These are phyloP conservation scores for Nakaseomyces delphensis DNA, from an alignment of 1,139 yeast genomes.

Conservation along the genomic window DNA sequence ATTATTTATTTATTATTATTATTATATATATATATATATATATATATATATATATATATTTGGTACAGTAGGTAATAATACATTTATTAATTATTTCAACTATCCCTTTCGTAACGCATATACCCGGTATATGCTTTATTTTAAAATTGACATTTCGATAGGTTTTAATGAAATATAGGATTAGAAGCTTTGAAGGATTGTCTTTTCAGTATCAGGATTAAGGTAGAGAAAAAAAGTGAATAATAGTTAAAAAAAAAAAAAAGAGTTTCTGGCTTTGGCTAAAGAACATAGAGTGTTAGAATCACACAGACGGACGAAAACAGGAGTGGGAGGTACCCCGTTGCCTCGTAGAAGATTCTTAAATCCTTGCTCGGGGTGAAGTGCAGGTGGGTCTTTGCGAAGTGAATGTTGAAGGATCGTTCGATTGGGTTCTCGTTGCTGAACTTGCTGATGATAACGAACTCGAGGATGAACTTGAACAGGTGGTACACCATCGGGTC, in stretches of 20 bases:
- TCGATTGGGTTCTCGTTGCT: conserved; percentile 8
- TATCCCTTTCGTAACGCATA: no score
- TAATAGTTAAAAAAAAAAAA: not conserved
- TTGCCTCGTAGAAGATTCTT: conserved; percentile 10
- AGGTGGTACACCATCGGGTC: conserved; percentile 29
- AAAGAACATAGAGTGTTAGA: conserved; percentile 12
- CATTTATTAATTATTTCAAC: no score
- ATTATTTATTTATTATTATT: no score
- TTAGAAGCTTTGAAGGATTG: no score
- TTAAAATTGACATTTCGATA: no score
- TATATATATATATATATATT: no score
- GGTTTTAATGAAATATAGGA: no score
- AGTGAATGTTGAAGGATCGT: conserved; percentile 8
- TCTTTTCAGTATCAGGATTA: no score
- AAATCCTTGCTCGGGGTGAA: conserved; percentile 7
- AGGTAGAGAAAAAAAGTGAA: not conserved
- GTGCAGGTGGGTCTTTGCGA: conserved; percentile 1
- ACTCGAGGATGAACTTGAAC: conserved; percentile 19
- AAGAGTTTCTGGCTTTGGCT: not conserved
- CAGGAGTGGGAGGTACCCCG: conserved; percentile 21
- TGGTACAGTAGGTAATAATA: no score
- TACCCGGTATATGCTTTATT: no score
- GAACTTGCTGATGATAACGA: conserved; percentile 12
- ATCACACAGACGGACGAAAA: conserved; percentile 19
- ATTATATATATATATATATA: no score